Conservation (phyloP, 805 yeast species). For the Groenewaldozyma tartarivorans region DNA sequence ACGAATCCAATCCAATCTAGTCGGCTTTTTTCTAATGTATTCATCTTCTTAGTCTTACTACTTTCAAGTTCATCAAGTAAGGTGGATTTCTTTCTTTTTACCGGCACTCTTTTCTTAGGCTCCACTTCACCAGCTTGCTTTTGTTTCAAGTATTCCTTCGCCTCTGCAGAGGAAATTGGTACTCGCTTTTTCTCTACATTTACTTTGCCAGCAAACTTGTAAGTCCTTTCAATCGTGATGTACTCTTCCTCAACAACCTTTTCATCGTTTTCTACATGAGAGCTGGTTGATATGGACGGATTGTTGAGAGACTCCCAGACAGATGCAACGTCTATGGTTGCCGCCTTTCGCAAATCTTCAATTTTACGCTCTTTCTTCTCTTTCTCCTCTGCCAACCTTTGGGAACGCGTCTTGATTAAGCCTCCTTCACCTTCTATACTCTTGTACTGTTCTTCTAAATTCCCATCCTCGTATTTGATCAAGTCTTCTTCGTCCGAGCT, state of each 20-base stretch:
- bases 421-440: constrained; percentile 55
- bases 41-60: constrained; percentile 65
- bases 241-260: constrained; percentile 32
- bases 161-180: constrained; percentile 72
- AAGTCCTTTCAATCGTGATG: constrained; percentile 65
- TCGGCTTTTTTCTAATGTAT: constrained; percentile 86
- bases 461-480: constrained; percentile 27
- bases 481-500: constrained; percentile 31
- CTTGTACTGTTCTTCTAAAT: constrained; percentile 33
- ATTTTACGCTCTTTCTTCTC: constrained; percentile 23
- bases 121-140: constrained; percentile 1
- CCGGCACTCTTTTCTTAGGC: constrained; percentile 15
- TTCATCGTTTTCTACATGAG: background rate
- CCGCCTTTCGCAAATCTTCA: constrained; percentile 17
- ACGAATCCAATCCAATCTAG: constrained; percentile 94
- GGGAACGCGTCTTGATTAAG: constrained; percentile 60
- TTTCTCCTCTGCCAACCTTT: constrained; percentile 31
- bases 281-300: constrained; percentile 12
- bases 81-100: constrained; percentile 57
- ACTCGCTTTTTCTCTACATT: constrained; percentile 73
- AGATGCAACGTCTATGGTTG: constrained; percentile 38
- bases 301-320: constrained; percentile 48
- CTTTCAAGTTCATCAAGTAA: constrained; percentile 66
- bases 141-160: constrained; percentile 55
- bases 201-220: constrained; percentile 83